Evolutionary conservation across 306 rosid genomes (phyloP).

Genomic region (Lathyrus tuberosus): DNA sequence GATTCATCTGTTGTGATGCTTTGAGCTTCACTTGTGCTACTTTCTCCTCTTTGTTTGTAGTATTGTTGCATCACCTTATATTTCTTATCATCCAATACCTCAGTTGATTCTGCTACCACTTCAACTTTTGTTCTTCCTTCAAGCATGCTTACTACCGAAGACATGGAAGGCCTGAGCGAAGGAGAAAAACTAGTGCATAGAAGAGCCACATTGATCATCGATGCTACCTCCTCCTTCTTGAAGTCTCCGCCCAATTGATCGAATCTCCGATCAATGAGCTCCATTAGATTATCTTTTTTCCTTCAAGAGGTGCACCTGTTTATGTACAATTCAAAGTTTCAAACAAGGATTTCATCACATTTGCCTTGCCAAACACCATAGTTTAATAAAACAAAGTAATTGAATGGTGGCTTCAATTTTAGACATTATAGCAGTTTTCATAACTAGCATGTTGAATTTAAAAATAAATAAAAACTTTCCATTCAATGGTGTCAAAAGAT

Average conservation of each 20-base stretch:
- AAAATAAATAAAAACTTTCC: no score
- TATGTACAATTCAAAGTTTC: background rate
- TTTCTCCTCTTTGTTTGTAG: constrained; percentile 31
- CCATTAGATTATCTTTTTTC: constrained; percentile 38
- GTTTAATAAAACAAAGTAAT: no score
- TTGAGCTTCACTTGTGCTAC: background rate
- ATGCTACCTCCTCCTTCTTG: constrained; percentile 30
- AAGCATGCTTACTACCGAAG: constrained; percentile 37
- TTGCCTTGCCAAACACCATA: no score
- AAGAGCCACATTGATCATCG: constrained; percentile 30
- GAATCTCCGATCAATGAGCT: constrained; percentile 42
- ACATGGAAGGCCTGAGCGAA: no score
- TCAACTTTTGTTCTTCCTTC: constrained; percentile 42
- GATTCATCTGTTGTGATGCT: constrained; percentile 15
- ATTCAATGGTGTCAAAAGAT: no score
- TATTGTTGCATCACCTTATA: constrained; percentile 37
- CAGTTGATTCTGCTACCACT: constrained; percentile 14
- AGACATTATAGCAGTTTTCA: no score
- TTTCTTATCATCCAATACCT: constrained; percentile 29
- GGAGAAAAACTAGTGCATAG: no score
- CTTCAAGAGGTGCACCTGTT: constrained; percentile 42
- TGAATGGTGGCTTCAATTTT: no score
- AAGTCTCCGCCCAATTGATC: constrained; percentile 38
- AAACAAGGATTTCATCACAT: no score
- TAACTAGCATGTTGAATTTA: no score